phyloP scores from a whole-genome alignment of 2,329 filamentous ascomycete genomes.

The Stachybotrys echinatus region DNA sequence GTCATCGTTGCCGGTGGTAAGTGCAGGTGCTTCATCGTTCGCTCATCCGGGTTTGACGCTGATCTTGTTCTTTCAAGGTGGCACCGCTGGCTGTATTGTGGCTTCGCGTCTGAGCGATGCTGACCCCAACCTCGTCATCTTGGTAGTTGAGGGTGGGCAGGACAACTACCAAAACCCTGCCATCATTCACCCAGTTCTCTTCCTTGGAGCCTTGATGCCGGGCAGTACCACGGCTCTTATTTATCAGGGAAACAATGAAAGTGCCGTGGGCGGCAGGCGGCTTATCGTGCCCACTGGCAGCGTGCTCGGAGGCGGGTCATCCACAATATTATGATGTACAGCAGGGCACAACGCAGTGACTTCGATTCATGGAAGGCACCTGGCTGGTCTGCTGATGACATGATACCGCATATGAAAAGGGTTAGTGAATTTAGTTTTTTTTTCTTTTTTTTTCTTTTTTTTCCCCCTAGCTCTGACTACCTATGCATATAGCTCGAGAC shows the following conservation, averaged over 20 bases:
- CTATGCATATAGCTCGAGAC: conserved; percentile 45
- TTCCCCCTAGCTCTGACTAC: too few species aligned
- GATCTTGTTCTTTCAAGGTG: background rate
- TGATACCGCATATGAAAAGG: conserved; percentile 30
- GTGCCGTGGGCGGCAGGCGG: background rate
- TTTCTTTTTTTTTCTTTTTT: background rate
- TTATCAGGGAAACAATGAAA: background rate
- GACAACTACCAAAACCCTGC: background rate
- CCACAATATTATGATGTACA: conserved; percentile 1
- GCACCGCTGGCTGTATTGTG: background rate
- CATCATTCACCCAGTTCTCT: background rate
- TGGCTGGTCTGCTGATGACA: background rate
- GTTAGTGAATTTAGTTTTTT: background rate
- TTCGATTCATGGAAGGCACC: background rate
- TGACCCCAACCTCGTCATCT: background rate
- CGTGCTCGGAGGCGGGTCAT: background rate
- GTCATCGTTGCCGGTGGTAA: conserved; percentile 45
- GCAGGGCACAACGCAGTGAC: background rate
- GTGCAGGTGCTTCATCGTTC: too few species aligned
- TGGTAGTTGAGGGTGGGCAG: background rate
- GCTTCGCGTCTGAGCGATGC: background rate
- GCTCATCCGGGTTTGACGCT: too few species aligned
- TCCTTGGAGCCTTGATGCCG: background rate
- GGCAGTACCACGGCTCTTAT: background rate
- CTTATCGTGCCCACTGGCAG: background rate